Conservation (phyloP, 805 yeast genomes). For the Saccharomycopsis fermentans region DNA sequence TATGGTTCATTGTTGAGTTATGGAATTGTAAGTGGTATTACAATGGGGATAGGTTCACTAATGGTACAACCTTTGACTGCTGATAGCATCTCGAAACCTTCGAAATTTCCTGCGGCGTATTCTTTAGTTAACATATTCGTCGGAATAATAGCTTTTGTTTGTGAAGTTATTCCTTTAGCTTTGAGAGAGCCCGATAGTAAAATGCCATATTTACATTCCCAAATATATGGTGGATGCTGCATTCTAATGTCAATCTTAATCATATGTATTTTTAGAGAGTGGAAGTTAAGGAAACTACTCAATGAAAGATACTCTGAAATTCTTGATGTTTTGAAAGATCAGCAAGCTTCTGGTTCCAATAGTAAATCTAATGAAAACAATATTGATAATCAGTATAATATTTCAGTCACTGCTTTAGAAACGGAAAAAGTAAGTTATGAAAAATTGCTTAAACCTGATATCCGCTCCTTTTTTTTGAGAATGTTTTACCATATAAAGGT, state of each 20-base stretch:
- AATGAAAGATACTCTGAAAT: conserved; percentile 1
- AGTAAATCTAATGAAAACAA: neutral
- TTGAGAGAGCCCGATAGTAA: conserved; percentile 20
- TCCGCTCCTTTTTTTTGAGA: neutral
- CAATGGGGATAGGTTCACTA: conserved; percentile 35
- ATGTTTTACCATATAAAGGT: conserved; percentile 5
- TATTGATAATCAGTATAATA: neutral
- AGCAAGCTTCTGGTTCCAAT: neutral
- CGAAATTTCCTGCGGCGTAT: conserved; percentile 25
- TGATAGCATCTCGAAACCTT: conserved; percentile 22
- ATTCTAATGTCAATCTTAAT: conserved; percentile 35
- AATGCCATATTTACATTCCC: conserved; percentile 48
- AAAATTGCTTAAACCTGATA: neutral
- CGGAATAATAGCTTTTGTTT: conserved; percentile 23
- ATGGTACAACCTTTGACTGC: conserved; percentile 24
- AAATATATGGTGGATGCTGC: conserved; percentile 46
- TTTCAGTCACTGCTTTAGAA: neutral
- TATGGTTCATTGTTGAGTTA: conserved; percentile 34
- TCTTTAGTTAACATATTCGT: conserved; percentile 22
- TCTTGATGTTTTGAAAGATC: neutral
- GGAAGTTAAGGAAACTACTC: conserved; percentile 36
- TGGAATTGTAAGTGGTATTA: conserved; percentile 33
- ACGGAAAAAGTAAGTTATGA: conserved; percentile 3
- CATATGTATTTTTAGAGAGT: conserved; percentile 40
- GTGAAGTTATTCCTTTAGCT: conserved; percentile 25